Evolutionary conservation across 2,329 filamentous ascomycete genomes (phyloP).

Genomic region (Ophiognomonia clavigignenti-juglandacearum): DNA sequence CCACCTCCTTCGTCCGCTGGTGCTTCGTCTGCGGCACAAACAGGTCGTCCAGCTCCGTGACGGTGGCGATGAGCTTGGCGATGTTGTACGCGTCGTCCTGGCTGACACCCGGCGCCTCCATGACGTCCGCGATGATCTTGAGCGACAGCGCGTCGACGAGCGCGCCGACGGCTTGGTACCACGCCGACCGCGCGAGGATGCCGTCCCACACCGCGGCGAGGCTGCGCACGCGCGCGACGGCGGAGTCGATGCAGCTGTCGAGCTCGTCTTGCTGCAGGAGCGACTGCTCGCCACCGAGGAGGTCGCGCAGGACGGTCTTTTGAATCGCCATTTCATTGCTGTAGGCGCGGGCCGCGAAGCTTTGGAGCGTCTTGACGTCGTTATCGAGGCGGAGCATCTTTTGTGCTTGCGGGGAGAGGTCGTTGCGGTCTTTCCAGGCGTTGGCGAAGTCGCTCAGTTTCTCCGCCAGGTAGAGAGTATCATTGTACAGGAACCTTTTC

Average conservation of each 20-base stretch:
- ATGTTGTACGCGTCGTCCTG: slow-evolving; percentile 61
- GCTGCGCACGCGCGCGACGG: slow-evolving; percentile 46
- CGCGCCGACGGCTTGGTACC: slow-evolving; percentile 58
- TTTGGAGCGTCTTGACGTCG: slow-evolving; percentile 54
- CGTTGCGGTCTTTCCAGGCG: slow-evolving; percentile 48
- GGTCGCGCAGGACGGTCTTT: slow-evolving; percentile 56
- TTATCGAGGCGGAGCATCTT: slow-evolving; percentile 54
- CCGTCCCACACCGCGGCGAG: slow-evolving; percentile 52
- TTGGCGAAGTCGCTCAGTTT: slow-evolving; percentile 43
- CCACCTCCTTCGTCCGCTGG: slow-evolving; percentile 25
- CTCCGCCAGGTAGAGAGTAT: slow-evolving; percentile 59
- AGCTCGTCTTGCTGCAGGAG: slow-evolving; percentile 54
- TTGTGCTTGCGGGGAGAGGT: slow-evolving; percentile 45
- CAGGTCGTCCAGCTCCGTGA: slow-evolving; percentile 55
- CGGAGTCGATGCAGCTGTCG: slow-evolving; percentile 47
- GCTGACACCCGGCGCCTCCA: slow-evolving; percentile 56
- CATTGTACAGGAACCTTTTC: slow-evolving; percentile 62
- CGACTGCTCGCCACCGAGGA: slow-evolving; percentile 44
- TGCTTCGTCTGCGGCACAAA: slow-evolving; percentile 43
- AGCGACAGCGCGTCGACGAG: slow-evolving; percentile 53
- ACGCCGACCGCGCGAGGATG: slow-evolving; percentile 56
- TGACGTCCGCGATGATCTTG: slow-evolving; percentile 58
- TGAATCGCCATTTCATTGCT: slow-evolving; percentile 56
- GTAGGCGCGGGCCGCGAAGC: slow-evolving; percentile 59
- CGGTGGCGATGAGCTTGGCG: slow-evolving; percentile 51